Percentiles rank a stretch among this genome's conserved stretches.
Evolutionary conservation across 2,329 filamentous ascomycete genomes (phyloP).

Genomic region (Orbilia brochopaga): DNA sequence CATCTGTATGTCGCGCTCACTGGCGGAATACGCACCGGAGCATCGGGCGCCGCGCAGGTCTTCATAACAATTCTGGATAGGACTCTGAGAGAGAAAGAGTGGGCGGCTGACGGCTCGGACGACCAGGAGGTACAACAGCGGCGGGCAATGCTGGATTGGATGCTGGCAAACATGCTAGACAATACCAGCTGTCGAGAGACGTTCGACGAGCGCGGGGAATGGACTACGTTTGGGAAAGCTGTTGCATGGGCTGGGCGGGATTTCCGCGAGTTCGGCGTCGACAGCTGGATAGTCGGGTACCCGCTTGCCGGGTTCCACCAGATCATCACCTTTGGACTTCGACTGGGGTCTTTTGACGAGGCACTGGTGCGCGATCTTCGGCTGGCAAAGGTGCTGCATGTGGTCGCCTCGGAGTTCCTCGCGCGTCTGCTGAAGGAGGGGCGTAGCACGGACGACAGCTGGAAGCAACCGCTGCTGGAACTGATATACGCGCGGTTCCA

Average conservation of each 20-base stretch:
- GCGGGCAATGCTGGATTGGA: slow-evolving; percentile 55
- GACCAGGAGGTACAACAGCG: slow-evolving; percentile 26
- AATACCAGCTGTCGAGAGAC: slow-evolving; percentile 56
- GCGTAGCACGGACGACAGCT: slow-evolving; percentile 35
- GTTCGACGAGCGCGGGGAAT: slow-evolving; percentile 56
- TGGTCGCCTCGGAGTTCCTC: slow-evolving; percentile 54
- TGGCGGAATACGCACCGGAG: slow-evolving; percentile 55
- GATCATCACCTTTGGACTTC: slow-evolving; percentile 53
- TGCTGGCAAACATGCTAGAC: slow-evolving; percentile 55
- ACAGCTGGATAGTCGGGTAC: slow-evolving; percentile 56
- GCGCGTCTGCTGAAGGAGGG: slow-evolving; percentile 47
- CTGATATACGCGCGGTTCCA: slow-evolving; percentile 56
- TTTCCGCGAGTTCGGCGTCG: slow-evolving; percentile 54
- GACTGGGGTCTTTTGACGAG: slow-evolving; percentile 51
- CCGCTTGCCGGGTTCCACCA: slow-evolving; percentile 55
- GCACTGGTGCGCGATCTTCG: slow-evolving; percentile 36
- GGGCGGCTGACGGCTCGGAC: slow-evolving; percentile 53
- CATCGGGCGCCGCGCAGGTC: slow-evolving; percentile 56
- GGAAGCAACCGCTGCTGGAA: slow-evolving; percentile 55
- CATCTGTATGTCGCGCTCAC: slow-evolving; percentile 57
- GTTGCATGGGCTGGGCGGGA: slow-evolving; percentile 55
- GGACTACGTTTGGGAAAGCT: slow-evolving; percentile 55
- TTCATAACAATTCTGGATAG: slow-evolving; percentile 56
- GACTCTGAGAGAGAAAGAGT: slow-evolving; percentile 55
- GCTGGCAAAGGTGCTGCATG: slow-evolving; percentile 54